Percentiles rank a stretch among this genome's conserved stretches.
Conservation (phyloP, 2,329 filamentous ascomycete genomes). For the Orbilia javanica region DNA sequence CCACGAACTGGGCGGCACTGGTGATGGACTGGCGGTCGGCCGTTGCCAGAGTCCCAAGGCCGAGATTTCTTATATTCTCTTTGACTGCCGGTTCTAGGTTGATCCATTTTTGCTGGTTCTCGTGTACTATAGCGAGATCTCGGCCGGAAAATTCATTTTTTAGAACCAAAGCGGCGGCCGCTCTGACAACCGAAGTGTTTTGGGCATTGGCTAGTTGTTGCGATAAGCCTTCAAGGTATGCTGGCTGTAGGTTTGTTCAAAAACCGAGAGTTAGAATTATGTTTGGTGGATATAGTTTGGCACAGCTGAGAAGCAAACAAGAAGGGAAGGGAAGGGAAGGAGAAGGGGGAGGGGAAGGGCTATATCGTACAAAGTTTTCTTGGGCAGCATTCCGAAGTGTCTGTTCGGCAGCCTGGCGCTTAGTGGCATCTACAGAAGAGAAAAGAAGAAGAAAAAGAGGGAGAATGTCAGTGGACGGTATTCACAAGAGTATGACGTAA, state of each 20-base stretch:
- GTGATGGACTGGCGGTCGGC: slow-evolving; percentile 84
- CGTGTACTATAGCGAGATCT: slow-evolving; percentile 86
- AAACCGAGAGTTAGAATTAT: no score
- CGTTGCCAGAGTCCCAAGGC: slow-evolving; percentile 87
- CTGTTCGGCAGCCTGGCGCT: slow-evolving; percentile 91
- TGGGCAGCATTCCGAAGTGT: slow-evolving; percentile 93
- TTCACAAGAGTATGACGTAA: no score
- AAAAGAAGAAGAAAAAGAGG: slow-evolving; percentile 66
- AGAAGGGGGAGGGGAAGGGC: not conserved
- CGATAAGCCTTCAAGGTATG: slow-evolving; percentile 92
- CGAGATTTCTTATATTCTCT: slow-evolving; percentile 71
- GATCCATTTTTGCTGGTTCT: slow-evolving; percentile 94
- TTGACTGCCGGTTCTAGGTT: slow-evolving; percentile 90
- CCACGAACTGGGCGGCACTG: slow-evolving; percentile 93
- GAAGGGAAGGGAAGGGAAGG: no score
- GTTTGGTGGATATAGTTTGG: no score
- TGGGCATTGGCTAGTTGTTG: slow-evolving; percentile 93
- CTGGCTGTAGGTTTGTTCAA: slow-evolving; percentile 72
- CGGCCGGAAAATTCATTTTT: slow-evolving; percentile 98
- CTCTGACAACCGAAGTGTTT: slow-evolving; percentile 84
- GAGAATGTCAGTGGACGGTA: slow-evolving; percentile 60
- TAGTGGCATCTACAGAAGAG: slow-evolving; percentile 78
- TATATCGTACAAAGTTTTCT: slow-evolving; percentile 83
- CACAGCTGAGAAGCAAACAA: no score
- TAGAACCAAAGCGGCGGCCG: slow-evolving; percentile 92